phyloP scores from a whole-genome alignment of 352 stramenopile genomes.

The Ophiocytium majus region DNA sequence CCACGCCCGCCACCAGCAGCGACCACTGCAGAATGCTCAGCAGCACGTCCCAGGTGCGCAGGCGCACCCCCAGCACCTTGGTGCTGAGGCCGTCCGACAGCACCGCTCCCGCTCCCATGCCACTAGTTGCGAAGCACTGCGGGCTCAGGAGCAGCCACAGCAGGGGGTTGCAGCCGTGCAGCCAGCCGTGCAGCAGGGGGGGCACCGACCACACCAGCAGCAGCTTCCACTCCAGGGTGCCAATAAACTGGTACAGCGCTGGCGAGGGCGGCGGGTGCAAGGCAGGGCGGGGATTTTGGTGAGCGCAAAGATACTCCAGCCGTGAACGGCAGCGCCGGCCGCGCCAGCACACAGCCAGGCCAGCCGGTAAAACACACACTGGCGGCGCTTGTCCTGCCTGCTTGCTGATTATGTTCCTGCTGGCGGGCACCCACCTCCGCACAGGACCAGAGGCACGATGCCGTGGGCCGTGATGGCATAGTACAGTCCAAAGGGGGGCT shows the following conservation, averaged over 20 bases:
- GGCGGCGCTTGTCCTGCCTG: background rate
- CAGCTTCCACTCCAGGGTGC: conserved; percentile 3
- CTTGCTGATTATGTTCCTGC: too few species aligned
- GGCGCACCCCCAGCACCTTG: background rate
- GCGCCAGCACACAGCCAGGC: background rate
- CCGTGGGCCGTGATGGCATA: background rate
- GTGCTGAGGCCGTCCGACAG: background rate
- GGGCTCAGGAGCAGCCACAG: conserved; percentile 11
- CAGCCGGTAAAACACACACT: background rate
- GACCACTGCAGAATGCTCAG: background rate
- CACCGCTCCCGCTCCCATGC: background rate
- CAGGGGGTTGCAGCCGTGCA: conserved; percentile 6
- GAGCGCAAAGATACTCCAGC: background rate
- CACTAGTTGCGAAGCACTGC: background rate
- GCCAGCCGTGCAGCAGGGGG: conserved; percentile 6
- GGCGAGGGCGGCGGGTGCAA: too few species aligned
- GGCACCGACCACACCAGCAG: conserved; percentile 3
- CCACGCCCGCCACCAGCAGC: background rate
- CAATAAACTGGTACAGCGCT: conserved; percentile 6
- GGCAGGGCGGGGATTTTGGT: background rate
- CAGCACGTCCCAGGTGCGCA: background rate
- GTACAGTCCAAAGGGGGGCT: conserved; percentile 8
- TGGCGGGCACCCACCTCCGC: background rate
- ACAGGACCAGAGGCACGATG: background rate
- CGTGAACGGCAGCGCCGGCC: too few species aligned